Evolutionary conservation across 768 basidiomycete genomes (phyloP).

Genomic region (Asterophora parasitica): DNA sequence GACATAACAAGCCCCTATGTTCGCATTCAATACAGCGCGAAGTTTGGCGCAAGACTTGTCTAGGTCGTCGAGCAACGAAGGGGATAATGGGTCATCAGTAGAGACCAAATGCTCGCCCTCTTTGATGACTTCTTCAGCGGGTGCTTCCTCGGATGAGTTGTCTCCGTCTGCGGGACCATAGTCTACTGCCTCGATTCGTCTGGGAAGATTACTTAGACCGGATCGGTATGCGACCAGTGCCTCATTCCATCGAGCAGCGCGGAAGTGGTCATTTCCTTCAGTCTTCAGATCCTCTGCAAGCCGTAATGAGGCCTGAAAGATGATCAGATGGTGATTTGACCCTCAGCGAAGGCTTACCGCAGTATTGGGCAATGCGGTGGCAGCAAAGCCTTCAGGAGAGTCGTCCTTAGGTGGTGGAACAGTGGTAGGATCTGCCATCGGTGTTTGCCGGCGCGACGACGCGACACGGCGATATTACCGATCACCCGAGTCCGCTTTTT

Average conservation of each 20-base stretch:
- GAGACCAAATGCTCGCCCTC: slow-evolving; percentile 19
- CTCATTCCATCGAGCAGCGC: slow-evolving; percentile 57
- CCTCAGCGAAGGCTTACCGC: slow-evolving; percentile 7
- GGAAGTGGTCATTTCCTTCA: slow-evolving; percentile 75
- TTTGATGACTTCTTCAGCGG: slow-evolving; percentile 13
- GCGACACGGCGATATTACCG: neutral
- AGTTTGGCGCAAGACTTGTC: slow-evolving; percentile 44
- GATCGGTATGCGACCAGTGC: slow-evolving; percentile 68
- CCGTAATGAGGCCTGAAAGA: slow-evolving; percentile 36
- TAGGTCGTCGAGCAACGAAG: neutral
- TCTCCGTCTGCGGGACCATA: slow-evolving; percentile 2
- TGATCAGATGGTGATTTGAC: slow-evolving; percentile 4
- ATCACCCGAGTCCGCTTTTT: too few relatives aligned
- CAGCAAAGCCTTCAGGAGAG: too few relatives aligned
- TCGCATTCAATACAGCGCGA: slow-evolving; percentile 76
- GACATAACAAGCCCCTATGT: slow-evolving; percentile 81
- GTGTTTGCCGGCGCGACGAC: slow-evolving; percentile 11
- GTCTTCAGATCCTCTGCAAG: slow-evolving; percentile 62
- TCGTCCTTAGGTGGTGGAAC: slow-evolving; percentile 4
- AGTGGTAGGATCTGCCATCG: slow-evolving; percentile 14
- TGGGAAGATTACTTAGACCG: slow-evolving; percentile 66
- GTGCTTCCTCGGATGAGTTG: slow-evolving; percentile 13
- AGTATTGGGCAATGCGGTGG: neutral
- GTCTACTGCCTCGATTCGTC: slow-evolving; percentile 24
- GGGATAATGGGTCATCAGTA: slow-evolving; percentile 10